Percentiles rank a stretch among this genome's conserved stretches.
phyloP scores from a whole-genome alignment of 1,139 yeast species.

The Yamadazyma taylorii region DNA sequence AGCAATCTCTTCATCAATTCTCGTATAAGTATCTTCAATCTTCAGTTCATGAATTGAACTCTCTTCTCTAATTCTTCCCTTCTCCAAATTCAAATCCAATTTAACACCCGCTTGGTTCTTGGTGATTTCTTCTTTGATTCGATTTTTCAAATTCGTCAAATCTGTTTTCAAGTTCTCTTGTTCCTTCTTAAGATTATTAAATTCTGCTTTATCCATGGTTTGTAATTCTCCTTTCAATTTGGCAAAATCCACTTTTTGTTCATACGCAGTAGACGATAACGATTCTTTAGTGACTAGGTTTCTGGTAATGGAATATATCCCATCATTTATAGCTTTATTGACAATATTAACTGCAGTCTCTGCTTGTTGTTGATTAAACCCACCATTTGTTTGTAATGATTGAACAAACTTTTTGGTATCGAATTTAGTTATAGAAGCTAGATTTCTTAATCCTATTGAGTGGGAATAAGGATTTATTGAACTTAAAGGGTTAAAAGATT shows the following conservation, averaged over 20 bases:
- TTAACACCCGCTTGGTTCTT: conserved; percentile 89
- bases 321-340: conserved; percentile 76
- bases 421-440: conserved; percentile 51
- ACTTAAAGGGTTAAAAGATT: not conserved
- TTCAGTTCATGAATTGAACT: conserved; percentile 88
- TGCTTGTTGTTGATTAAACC: conserved; percentile 72
- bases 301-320: conserved; percentile 70
- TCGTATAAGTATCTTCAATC: conserved; percentile 90
- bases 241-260: conserved; percentile 95
- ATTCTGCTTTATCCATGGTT: conserved; percentile 84
- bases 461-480: conserved; percentile 3
- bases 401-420: conserved; percentile 79
- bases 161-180: conserved; percentile 85
- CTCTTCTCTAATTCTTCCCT: conserved; percentile 94
- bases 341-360: conserved; percentile 78
- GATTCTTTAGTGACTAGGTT: conserved; percentile 82
- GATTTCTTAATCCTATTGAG: conserved; percentile 11
- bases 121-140: conserved; percentile 87
- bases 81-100: conserved; percentile 85
- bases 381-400: conserved; percentile 66
- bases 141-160: conserved; percentile 79
- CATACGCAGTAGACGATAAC: conserved; percentile 81
- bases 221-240: conserved; percentile 88
- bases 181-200: conserved; percentile 78
- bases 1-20: conserved; percentile 93